Evolutionary conservation across 2,329 filamentous ascomycete genomes (phyloP), one percentile per base, ranked within the genome.

Genomic region (Amesomyces nigricolor): DNA sequence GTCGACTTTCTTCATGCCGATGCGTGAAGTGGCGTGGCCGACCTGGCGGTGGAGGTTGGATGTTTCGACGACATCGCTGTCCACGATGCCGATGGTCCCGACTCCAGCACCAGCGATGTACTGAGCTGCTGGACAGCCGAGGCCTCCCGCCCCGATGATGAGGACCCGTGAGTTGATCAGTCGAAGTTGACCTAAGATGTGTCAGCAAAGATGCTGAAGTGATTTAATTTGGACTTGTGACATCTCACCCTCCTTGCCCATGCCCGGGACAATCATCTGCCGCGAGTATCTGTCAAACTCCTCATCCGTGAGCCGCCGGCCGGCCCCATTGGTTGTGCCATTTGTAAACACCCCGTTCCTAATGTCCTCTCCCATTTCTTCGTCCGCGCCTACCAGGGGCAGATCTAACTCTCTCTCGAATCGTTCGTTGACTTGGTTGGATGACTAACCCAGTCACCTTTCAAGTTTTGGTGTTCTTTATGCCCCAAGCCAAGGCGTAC

Each of bases 31-130:
- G 2, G 79, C 79, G 68, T 99, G 92, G 32, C 91, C 80, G 49
- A 97, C 83, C 72, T 99, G 94, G 0, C 94, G 85, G 73, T 97
- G 94, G 13, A 99, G 77, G 67, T 99, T 99, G 29, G 91, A 96
- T 14, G 79, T 74, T 68, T 97, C 94, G 30, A 99, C 92, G 0
- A 77, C 77, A 71, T 99, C 94, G 3, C 88, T 91, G 67, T 99
- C 94, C 22, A 94, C 82, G 7, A 99, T 75, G 0, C 92, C 91
- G 16, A 99, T 71, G 0, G 79, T 88, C 8, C 91, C 91, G 1
- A 96, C 80, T 0, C 94, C 94, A 1, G 94, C 88, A 19, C 90
- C 92, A 9, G 91, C 89, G 1, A 99, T 81, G 67, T 99, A 99
- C n/a, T 88, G 81, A 0, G 91, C 89, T 11, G 94, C 91, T 10